These are phyloP conservation scores for Dendrobium huoshanense DNA, from an alignment of 106 monocot genomes.

Conservation along the genomic window DNA sequence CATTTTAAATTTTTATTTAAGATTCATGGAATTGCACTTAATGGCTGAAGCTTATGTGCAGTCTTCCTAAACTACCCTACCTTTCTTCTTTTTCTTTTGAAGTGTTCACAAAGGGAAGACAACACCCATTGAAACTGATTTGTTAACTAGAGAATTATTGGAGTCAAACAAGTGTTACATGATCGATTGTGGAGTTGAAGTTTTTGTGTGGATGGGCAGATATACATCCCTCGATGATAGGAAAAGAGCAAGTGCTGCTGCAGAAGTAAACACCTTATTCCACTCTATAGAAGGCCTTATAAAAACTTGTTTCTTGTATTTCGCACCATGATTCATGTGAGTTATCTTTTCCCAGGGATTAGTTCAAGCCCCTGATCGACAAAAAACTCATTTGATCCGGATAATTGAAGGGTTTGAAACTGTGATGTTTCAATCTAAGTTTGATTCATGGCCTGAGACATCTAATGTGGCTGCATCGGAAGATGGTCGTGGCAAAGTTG, in stretches of 20 bases:
- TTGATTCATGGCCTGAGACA: constrained; percentile 53
- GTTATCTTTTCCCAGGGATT: constrained; percentile 35
- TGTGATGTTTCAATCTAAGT: constrained; percentile 48
- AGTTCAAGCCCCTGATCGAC: constrained; percentile 27
- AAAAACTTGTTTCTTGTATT: not conserved
- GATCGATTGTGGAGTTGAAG: constrained; percentile 41
- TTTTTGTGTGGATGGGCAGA: constrained; percentile 52
- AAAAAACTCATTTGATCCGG: constrained; percentile 51
- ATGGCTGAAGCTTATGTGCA: not conserved
- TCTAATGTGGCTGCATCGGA: constrained; percentile 54
- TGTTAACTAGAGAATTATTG: constrained; percentile 34
- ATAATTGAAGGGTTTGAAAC: constrained; percentile 86
- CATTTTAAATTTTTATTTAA: not conserved
- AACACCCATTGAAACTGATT: constrained; percentile 20
- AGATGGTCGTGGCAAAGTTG: constrained; percentile 89
- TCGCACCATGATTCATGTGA: not conserved
- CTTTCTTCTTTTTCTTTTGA: not conserved
- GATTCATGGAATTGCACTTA: too few relatives aligned
- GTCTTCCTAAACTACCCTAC: not conserved
- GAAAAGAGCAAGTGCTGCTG: constrained; percentile 37
- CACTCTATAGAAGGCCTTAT: not conserved
- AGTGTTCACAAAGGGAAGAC: constrained; percentile 28
- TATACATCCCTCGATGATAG: constrained; percentile 35
- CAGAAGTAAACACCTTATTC: constrained; percentile 27
- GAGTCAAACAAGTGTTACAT: constrained; percentile 50